Evolutionary conservation across 225 moss, liverwort and hornwort species (phyloP).

Genomic region (Pleurozium schreberi): DNA sequence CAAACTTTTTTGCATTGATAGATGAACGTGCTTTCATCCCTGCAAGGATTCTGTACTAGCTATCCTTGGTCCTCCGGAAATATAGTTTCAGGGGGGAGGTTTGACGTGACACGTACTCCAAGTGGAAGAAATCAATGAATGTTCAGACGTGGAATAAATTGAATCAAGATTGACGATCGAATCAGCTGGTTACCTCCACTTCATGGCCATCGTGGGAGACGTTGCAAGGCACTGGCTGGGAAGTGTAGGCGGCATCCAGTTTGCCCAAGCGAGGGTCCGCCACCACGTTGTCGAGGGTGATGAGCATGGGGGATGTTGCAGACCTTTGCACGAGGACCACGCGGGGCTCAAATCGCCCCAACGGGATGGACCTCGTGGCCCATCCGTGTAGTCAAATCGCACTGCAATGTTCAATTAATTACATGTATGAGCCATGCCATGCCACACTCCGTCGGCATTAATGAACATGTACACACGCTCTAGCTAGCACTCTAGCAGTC

Average conservation of each 20-base stretch:
- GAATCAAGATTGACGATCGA: neutral
- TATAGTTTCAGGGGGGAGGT: neutral
- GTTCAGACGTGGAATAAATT: neutral
- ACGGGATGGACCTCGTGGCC: slow-evolving; percentile 11
- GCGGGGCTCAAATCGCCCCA: slow-evolving; percentile 29
- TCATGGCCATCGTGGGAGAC: slow-evolving; percentile 19
- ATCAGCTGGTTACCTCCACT: slow-evolving; percentile 23
- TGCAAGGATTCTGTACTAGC: neutral
- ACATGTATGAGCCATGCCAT: no score
- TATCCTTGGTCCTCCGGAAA: neutral
- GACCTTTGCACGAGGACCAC: slow-evolving; percentile 34
- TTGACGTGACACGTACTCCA: neutral
- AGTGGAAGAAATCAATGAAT: neutral
- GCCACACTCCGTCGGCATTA: neutral
- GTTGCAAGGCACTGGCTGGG: neutral
- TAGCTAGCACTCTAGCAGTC: neutral
- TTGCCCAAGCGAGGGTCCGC: slow-evolving; percentile 13
- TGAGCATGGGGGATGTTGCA: slow-evolving; percentile 27
- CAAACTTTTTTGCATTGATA: neutral
- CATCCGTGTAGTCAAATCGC: slow-evolving; percentile 20
- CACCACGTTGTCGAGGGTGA: slow-evolving; percentile 7
- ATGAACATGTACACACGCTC: neutral
- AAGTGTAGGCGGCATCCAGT: slow-evolving; percentile 3
- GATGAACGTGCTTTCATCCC: neutral
- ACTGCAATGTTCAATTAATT: neutral